Evolutionary conservation across 805 yeast genomes (phyloP), one percentile per base, ranked within the genome.

Genomic region (Sugiyamaella smithiae): DNA sequence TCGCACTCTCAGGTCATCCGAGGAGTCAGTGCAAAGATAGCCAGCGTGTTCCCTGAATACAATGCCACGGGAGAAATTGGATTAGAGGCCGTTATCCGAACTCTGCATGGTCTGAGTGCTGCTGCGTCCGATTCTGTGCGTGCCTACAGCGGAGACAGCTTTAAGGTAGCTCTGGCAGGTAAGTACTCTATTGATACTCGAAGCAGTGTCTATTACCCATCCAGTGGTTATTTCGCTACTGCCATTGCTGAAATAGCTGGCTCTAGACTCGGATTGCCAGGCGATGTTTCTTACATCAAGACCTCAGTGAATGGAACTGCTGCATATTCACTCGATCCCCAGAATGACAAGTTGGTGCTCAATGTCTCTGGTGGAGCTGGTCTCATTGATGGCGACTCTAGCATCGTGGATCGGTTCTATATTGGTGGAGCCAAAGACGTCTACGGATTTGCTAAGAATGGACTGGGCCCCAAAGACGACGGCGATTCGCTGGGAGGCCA

Each of bases 391-490:
- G 51, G 43, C 35, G 51, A 59, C 52, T 48, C 68, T 47, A 85
- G 84, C 57, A 65, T 83, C 24, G 73, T 82, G 55, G 98, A 91
- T 67, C 77, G 83, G 57, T 90, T 88, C 63, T 85, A 83, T 60
- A 71, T 85, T 42, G 93, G 95, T 16, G 95, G 95, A 74, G 33
- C 79, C 28, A 75, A 78, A 49, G 80, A 80, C 47, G 77, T 88
- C 31, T 72, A 81, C 55, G 88, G 90, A 0, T 85, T 82, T 60
- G 71, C 75, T 38, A 70, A 73, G 48, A 82, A 82, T 70, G 78
- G 87, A 0, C 63, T 86, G 31, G 88, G 91, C 19, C 80, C 82
- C 2, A 71, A 77, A 48, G 78, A 77, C 48, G 69, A 70, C 19
- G 67, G 67, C 7, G 82, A 80, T 59, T 69, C 78, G 11, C 55